Base-by-base conservation (phyloP, 2,329 filamentous ascomycete species). In the Aureobasidium vineae region DNA sequence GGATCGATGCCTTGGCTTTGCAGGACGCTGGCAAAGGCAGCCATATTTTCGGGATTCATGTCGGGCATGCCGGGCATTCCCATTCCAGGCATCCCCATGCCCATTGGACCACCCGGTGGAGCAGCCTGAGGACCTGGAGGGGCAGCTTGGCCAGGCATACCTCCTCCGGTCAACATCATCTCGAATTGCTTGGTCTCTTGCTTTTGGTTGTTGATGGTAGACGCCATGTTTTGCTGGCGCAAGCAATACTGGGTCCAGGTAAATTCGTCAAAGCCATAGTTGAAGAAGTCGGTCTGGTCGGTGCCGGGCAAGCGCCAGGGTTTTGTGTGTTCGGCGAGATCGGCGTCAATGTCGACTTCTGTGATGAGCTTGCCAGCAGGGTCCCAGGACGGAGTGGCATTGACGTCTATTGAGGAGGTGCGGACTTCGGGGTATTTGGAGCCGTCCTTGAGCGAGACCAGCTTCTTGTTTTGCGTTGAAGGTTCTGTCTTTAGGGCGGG, bases 241-340 rank as follows among this genome's bases (percentile, higher is more conserved):
- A 92, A 83, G 38, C 93, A 92, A 77, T 99, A 99, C 64, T 93
- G 86, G 6, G 93, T 90, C 95, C 95, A 99, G 0, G 93, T 97
- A 78, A 97, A 98, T 78, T 98, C 94, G 79, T 98, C 94, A 75
- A 98, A 98, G 67, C 94, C 94, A 78, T 98, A 98, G 81, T 98
- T 98, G 85, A 98, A 98, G 80, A 96, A 98, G 77, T 99, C 95
- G 68, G 90, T 95, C 65, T 97, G 87, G 74, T 99, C 95, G 13
- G 94, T 93, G 54, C 95, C 95, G 0, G 95, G 95, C 70, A 93
- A 89, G 52, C 95, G 88, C 95, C 95, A 99, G 21, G 94, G 93
- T 77, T 97, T 98, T 69, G 93, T 90, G 69, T 85, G 81, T 73
- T 92, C 91, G 64, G 83, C 81, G 23, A 83, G 75, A 69, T 83